Evolutionary conservation across 305 asterid species (phyloP), one percentile per base, ranked within the genome.

Genomic region (Fraxinus baroniana): DNA sequence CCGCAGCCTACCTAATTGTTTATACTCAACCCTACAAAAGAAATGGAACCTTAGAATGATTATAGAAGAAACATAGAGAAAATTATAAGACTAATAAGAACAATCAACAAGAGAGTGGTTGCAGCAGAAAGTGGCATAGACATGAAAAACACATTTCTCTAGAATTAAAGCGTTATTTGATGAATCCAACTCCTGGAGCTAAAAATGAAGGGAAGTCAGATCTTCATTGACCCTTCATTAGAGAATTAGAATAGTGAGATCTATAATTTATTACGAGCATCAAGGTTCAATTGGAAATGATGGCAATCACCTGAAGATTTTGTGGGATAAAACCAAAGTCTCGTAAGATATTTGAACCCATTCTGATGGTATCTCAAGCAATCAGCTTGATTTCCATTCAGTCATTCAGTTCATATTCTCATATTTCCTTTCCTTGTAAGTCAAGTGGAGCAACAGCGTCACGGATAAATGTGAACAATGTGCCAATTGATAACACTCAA

Each of bases 1-100:
- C 39, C 98, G 97, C 88, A 95, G 83, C 89, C 83, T 92, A 84
- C 92, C 95, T 88, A 95, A 84, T 87, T 87, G 91, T 85, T 95
- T 95, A 89, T 92, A 95, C 86, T 94, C 98, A 81, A 93, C 91
- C 92, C 98, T 95, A 93, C 72, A 83, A 83, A 85, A 82, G 32
- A 80, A 71, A 74, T 75, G 77, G 77, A 80, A 86, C 33, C 77
- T 78, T 83, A 71, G 78, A 5, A 82, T 33, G 72, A 77, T 32
- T 62, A 52, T 52, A 33, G 44, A 26, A 80, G 52, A 76, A 76
- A 26, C 41, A 37, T 60, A 41, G 26, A 39, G 46, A 79, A 49
- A 37, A n/a, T 18, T 17, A 18, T 36, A n/a, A n/a, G 7, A 9
- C 49, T 35, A 35, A 8, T 17, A 73, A 36, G 17, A 73, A 73